Conservation (phyloP, 192 early-diverging fungal species). For the Linnemannia elongata region DNA sequence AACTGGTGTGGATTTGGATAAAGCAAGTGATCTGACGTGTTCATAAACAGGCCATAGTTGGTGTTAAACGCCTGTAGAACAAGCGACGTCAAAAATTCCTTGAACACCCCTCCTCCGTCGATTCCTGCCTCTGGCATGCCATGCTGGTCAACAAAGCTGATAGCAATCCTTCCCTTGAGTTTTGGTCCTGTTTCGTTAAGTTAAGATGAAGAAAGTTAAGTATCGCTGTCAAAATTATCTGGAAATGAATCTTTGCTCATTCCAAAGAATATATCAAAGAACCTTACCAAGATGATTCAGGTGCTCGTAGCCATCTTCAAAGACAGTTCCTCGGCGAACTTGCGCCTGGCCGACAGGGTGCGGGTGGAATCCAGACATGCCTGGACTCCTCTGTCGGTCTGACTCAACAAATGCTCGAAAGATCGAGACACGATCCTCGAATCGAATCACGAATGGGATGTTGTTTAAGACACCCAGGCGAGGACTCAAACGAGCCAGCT, state of each 20-base stretch:
- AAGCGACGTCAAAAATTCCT: conserved; percentile 92
- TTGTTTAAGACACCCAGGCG: conserved; percentile 76
- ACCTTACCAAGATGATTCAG: conserved; percentile 74
- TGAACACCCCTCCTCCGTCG: conserved; percentile 98
- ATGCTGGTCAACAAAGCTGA: conserved; percentile 88
- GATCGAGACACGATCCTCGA: conserved; percentile 88
- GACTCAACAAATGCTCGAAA: conserved; percentile 84
- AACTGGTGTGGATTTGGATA: conserved; percentile 79
- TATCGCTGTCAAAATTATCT: not conserved
- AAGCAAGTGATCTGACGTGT: conserved; percentile 75
- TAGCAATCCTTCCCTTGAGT: conserved; percentile 85
- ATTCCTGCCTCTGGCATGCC: conserved; percentile 92
- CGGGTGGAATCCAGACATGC: conserved; percentile 20
- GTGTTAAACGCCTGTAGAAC: conserved; percentile 83
- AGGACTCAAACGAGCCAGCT: conserved; percentile 61
- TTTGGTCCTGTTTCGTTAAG: conserved; percentile 54
- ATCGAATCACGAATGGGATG: conserved; percentile 94
- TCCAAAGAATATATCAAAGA: not conserved
- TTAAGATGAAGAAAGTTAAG: not conserved
- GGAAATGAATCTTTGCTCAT: not conserved
- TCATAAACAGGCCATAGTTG: conserved; percentile 75
- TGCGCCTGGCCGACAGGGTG: conserved; percentile 57
- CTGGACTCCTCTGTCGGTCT: conserved; percentile 66
- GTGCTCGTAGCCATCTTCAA: conserved; percentile 90
- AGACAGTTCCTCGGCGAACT: conserved; percentile 82